Evolutionary conservation across 305 asterid genomes (phyloP).

Genomic region (Fraxinus paxiana): DNA sequence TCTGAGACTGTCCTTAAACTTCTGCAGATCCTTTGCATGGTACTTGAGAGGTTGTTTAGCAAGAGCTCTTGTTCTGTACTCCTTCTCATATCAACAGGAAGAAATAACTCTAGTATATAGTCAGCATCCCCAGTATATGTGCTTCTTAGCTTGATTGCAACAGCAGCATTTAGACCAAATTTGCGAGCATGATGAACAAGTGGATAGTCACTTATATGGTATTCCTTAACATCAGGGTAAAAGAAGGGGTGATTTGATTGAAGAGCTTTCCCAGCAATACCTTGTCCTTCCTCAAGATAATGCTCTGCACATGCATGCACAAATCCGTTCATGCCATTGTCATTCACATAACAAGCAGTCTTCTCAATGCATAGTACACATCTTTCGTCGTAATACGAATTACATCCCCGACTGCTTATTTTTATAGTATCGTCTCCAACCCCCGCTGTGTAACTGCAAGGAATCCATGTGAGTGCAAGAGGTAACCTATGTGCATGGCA

Average conservation of each 20-base stretch:
- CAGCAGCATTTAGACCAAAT: constrained; percentile 57
- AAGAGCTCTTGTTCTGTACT: constrained; percentile 51
- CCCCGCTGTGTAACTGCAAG: constrained; percentile 35
- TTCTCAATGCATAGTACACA: constrained; percentile 43
- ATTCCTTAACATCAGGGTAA: constrained; percentile 55
- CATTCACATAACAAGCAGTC: constrained; percentile 47
- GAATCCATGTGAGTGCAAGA: constrained; percentile 75
- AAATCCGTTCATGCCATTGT: constrained; percentile 49
- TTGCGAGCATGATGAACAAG: constrained; percentile 81
- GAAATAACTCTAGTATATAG: constrained; percentile 72
- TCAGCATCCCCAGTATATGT: constrained; percentile 54
- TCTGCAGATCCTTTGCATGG: constrained; percentile 54
- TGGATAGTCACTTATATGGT: constrained; percentile 64
- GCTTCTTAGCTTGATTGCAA: constrained; percentile 67
- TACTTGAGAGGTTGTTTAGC: constrained; percentile 47
- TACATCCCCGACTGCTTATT: constrained; percentile 24
- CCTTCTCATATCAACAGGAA: constrained; percentile 47
- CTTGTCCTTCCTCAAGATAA: constrained; percentile 67
- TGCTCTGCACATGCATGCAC: constrained; percentile 55
- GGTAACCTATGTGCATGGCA: constrained; percentile 67
- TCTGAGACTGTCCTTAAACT: constrained; percentile 59
- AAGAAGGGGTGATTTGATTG: constrained; percentile 61
- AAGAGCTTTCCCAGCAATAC: constrained; percentile 71
- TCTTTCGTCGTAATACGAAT: constrained; percentile 22
- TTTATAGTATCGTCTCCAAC: constrained; percentile 17